Evolutionary conservation across 805 yeast species (phyloP).

Genomic region (Saccharomycopsis lassenensis): DNA sequence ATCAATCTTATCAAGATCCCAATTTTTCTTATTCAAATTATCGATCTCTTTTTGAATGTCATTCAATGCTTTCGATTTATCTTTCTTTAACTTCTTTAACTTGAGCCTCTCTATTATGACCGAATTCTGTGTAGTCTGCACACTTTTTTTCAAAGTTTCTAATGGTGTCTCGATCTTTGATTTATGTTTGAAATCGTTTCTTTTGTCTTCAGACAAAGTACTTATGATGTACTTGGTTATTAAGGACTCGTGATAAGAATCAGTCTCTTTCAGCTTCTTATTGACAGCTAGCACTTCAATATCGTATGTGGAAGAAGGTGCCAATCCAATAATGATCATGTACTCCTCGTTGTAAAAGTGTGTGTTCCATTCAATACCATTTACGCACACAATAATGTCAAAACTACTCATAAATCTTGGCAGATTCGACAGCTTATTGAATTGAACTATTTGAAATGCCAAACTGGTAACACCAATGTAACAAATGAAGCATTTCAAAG

Average conservation of each 20-base stretch:
- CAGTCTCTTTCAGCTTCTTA: constrained; percentile 15
- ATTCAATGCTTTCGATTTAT: constrained; percentile 42
- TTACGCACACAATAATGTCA: constrained; percentile 38
- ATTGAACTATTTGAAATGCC: constrained; percentile 39
- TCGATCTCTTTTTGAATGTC: constrained; percentile 49
- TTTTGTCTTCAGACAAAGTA: constrained; percentile 4
- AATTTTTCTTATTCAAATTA: constrained; percentile 34
- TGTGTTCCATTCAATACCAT: constrained; percentile 50
- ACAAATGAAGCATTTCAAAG: constrained; percentile 31
- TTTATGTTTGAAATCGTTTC: neutral
- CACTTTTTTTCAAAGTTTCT: constrained; percentile 52
- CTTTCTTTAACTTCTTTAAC: constrained; percentile 46
- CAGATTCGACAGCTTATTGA: constrained; percentile 4
- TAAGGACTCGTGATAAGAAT: constrained; percentile 13
- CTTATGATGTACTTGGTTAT: constrained; percentile 13
- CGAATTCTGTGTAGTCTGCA: constrained; percentile 51
- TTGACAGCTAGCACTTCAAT: constrained; percentile 33
- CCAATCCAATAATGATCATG: constrained; percentile 52
- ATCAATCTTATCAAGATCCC: constrained; percentile 41
- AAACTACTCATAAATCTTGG: constrained; percentile 14
- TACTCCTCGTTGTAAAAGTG: constrained; percentile 32
- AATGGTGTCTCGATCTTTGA: constrained; percentile 35
- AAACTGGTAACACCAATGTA: constrained; percentile 42
- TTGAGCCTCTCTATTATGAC: constrained; percentile 46
- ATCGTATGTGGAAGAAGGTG: constrained; percentile 55